Base-by-base conservation (phyloP, 2,329 filamentous ascomycete genomes). In the Xylariaceae sp. region DNA sequence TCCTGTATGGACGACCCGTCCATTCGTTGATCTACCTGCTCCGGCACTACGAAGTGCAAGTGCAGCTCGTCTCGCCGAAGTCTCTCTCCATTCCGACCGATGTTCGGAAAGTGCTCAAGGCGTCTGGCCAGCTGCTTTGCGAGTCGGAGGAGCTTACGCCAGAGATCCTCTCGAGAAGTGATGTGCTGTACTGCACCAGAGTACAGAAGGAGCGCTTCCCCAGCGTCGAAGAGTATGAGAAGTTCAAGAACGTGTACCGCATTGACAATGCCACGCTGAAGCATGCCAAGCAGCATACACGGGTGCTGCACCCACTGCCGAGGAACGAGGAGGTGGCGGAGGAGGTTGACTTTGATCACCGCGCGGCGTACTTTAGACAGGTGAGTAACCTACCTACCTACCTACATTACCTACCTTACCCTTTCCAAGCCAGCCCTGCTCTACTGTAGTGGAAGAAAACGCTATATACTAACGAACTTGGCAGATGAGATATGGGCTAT, bases 341-440 rank as follows among this genome's bases (percentile, higher is more conserved):
- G 74, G 94, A 99, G 77, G 91, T 99, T 47, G 94, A 99, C 74
- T 96, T 95, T 75, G 94, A 99, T 76, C 90, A 95, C 71, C 79
- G 94, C 65, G 94, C 94, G 56, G 92, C 94, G 53, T 99, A 99
- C 78, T 99, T 99, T 76, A 85, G 94, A 88, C 94, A 99, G 88
- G 92, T 96, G 76, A 84, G 88, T 81, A n/a, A 19, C 19, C 34
- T n/a, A 30, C 40, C 5, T n/a, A 30, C 40, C 5, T 40, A 30
- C 9, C 47, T 39, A 3, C 6, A 8, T 0, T 51, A 19, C 19
- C 19, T 19, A 19, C 19, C 19, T 2, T 19, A 19, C 19, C 19
- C 19, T 19, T 19, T 19, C 19, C 19, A 19, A 19, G 19, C 19
- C 19, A 19, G 19, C 19, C 19, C 19, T 19, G 19, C 19, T 19